Percentiles rank a stretch among this genome's conserved stretches.
These are phyloP conservation scores for Stagonosporopsis cucurbitacearum DNA, from an alignment of 2,329 filamentous ascomycete species.

Conservation along the genomic window DNA sequence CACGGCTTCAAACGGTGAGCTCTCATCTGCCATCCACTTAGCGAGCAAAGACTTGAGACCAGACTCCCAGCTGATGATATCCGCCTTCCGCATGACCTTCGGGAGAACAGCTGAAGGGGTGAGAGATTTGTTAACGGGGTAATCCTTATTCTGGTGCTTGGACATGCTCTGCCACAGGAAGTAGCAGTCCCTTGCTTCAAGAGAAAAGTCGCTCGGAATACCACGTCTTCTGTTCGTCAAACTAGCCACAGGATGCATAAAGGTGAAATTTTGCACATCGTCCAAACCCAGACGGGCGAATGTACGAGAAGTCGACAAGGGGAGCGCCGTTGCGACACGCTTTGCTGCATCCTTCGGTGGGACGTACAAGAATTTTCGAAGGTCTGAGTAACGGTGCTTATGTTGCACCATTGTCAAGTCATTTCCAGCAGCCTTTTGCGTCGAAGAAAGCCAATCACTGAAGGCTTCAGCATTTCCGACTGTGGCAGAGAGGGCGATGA, in stretches of 20 bases:
- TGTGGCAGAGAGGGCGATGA: slow-evolving; percentile 80
- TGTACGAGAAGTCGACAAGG: slow-evolving; percentile 50
- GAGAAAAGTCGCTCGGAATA: slow-evolving; percentile 69
- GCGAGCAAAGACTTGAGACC: slow-evolving; percentile 64
- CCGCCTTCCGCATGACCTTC: slow-evolving; percentile 65
- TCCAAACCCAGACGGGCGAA: slow-evolving; percentile 57
- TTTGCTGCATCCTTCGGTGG: slow-evolving; percentile 52
- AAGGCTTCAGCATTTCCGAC: slow-evolving; percentile 78
- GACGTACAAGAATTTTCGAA: slow-evolving; percentile 75
- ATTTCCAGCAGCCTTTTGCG: slow-evolving; percentile 68
- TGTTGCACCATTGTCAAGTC: slow-evolving; percentile 73
- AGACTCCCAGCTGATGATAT: slow-evolving; percentile 71
- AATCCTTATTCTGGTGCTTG: slow-evolving; percentile 60
- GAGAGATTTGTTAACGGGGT: slow-evolving; percentile 59
- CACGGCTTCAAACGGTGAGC: slow-evolving; percentile 61
- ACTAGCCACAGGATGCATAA: slow-evolving; percentile 71
- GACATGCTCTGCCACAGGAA: slow-evolving; percentile 69
- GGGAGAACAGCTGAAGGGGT: slow-evolving; percentile 59
- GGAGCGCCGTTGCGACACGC: slow-evolving; percentile 56
- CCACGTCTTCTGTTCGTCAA: slow-evolving; percentile 67
- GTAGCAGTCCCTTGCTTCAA: slow-evolving; percentile 76
- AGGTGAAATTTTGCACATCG: slow-evolving; percentile 58
- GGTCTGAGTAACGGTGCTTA: slow-evolving; percentile 73
- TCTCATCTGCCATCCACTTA: slow-evolving; percentile 64
- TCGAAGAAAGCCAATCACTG: slow-evolving; percentile 68